A percentile compares a stretch with the other conserved stretches of the same genome.
These are phyloP conservation scores for Stevia rebaudiana DNA, from an alignment of 140 eudicot genomes.

Conservation along the genomic window DNA sequence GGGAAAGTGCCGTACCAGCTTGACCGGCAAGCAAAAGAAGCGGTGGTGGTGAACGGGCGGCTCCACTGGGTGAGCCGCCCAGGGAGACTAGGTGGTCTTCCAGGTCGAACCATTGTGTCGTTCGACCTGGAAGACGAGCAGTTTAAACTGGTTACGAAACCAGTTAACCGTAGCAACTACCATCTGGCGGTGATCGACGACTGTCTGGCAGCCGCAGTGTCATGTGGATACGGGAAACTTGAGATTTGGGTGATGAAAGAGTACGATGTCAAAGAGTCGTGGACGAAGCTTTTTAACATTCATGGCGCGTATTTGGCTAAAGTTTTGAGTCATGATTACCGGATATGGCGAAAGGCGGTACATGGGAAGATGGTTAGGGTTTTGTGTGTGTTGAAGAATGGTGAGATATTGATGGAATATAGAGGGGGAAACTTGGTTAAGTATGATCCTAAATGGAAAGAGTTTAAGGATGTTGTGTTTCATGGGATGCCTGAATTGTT, in stretches of 20 bases:
- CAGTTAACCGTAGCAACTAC: slow-evolving; percentile 29
- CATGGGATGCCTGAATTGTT: slow-evolving; percentile 49
- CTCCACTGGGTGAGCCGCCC: slow-evolving; percentile 43
- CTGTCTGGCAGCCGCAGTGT: slow-evolving; percentile 39
- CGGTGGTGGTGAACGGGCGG: slow-evolving; percentile 33
- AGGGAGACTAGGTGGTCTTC: slow-evolving; percentile 21
- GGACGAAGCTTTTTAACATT: slow-evolving; percentile 38
- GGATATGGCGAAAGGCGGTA: slow-evolving; percentile 37
- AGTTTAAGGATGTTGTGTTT: slow-evolving; percentile 39
- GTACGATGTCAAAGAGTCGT: slow-evolving; percentile 44
- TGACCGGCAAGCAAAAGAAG: slow-evolving; percentile 31
- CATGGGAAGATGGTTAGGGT: slow-evolving; percentile 37
- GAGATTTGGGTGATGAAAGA: slow-evolving; percentile 61
- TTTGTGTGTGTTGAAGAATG: slow-evolving; percentile 44
- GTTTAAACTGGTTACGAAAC: slow-evolving; percentile 38
- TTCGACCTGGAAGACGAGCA: slow-evolving; percentile 46
- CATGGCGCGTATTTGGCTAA: slow-evolving; percentile 33
- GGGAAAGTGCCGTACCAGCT: slow-evolving; percentile 48
- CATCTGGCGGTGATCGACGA: slow-evolving; percentile 39
- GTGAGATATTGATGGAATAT: slow-evolving; percentile 49
- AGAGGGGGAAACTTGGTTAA: slow-evolving; percentile 49
- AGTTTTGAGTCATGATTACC: slow-evolving; percentile 18
- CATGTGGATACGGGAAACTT: slow-evolving; percentile 26
- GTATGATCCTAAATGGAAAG: slow-evolving; percentile 45
- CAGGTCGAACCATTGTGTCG: slow-evolving; percentile 32